Evolutionary conservation across 768 basidiomycete genomes (phyloP).

Genomic region (Krasilnikovozyma curviuscula): DNA sequence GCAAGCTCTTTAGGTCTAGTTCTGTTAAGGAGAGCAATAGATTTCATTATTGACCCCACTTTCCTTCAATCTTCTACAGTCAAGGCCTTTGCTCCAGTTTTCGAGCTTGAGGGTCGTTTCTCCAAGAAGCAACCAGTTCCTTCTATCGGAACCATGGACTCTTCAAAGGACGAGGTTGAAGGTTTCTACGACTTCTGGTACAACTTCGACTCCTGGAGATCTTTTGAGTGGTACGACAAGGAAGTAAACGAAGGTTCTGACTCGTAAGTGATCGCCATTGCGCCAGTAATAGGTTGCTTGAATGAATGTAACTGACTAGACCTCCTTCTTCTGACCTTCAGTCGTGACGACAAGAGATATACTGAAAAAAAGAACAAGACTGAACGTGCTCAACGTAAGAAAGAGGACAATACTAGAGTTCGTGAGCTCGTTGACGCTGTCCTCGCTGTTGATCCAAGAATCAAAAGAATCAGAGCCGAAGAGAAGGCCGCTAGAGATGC

Average conservation of each 20-base stretch:
- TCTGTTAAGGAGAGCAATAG: constrained; percentile 33
- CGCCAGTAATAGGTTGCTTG: too few relatives aligned
- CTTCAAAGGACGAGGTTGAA: constrained; percentile 65
- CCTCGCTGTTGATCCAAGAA: constrained; percentile 67
- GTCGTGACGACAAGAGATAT: constrained; percentile 95
- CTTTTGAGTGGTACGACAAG: constrained; percentile 95
- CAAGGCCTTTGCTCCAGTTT: constrained; percentile 55
- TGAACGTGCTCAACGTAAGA: constrained; percentile 87
- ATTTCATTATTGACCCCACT: background rate
- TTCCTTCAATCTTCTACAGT: constrained; percentile 35
- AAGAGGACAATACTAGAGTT: constrained; percentile 84
- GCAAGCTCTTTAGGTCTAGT: background rate
- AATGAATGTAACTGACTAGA: background rate
- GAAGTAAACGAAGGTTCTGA: constrained; percentile 96
- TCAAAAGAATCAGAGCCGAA: constrained; percentile 88
- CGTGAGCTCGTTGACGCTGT: constrained; percentile 71
- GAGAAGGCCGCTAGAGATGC: constrained; percentile 87
- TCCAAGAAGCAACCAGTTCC: constrained; percentile 68
- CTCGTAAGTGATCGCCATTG: constrained; percentile 51
- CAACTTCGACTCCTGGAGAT: constrained; percentile 96
- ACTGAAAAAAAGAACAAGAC: constrained; percentile 99
- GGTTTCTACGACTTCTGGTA: constrained; percentile 98
- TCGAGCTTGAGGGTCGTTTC: constrained; percentile 82
- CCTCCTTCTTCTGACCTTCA: constrained; percentile 21
- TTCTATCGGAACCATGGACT: constrained; percentile 47